Evolutionary conservation across 306 rosid species (phyloP), one percentile per base, ranked within the genome.

Genomic region (Lagenaria siceraria): DNA sequence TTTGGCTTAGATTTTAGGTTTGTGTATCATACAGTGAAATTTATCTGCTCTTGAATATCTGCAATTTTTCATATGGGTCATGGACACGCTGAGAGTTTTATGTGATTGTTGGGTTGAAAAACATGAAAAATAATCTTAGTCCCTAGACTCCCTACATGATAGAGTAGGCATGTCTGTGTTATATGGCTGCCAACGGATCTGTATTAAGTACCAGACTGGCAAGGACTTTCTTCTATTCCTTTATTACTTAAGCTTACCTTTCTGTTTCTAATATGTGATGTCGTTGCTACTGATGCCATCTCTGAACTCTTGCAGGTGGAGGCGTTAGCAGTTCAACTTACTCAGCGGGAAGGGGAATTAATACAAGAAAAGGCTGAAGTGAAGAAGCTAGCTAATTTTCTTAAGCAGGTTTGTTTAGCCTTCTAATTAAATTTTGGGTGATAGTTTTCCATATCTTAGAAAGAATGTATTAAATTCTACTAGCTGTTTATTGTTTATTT

Each of bases 321-420:
- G 85, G 97, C 98, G 78, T 86, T 94, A 48, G 95, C 97, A 51
- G 90, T 94, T 82, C 98, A 94, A 77, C 82, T 94, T 87, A 91
- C 95, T 79, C 97, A 84, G 66, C 83, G 90, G 60, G 90, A 87
- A 85, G 90, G 90, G 69, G 88, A 87, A 80, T 59, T 87, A 43
- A 77, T 90, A 82, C 97, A 87, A 90, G 99, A 95, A 85, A 95
- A 92, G 86, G 75, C 97, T 7, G 99, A 95, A 85, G 99, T 95
- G 81, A 95, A 92, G 89, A 92, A 87, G 84, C 87, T 95, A 66
- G 97, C 97, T 78, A 90, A 80, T 85, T 95, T 95, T 90, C 97
- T 95, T 82, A 95, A 95, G 90, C 96, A 90, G 97, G 99, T 90
- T 85, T 84, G 54, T 77, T 70, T 54, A 75, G 31, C 46, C 19